These are phyloP conservation scores for Nymphaea thermarum DNA, from an alignment of 164 flowering plant species.

Conservation along the genomic window DNA sequence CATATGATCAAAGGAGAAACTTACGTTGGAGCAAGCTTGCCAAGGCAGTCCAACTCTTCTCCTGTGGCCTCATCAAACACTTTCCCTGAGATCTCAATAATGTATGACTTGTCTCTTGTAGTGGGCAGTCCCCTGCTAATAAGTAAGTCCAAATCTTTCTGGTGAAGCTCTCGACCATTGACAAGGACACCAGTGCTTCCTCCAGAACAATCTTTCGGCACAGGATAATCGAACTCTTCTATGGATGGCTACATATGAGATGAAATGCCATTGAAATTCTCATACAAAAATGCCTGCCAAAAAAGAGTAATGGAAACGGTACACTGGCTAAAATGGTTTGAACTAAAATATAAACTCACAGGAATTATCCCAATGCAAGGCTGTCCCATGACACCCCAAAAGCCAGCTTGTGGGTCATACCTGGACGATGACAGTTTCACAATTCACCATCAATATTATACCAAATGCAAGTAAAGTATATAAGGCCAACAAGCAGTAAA, in stretches of 20 bases:
- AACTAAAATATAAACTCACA: constrained; percentile 27
- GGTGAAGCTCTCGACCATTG: constrained; percentile 90
- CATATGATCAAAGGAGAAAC: constrained; percentile 6
- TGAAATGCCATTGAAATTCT: not conserved
- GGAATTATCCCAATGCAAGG: constrained; percentile 89
- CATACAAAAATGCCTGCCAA: not conserved
- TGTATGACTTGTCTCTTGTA: constrained; percentile 48
- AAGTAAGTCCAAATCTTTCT: constrained; percentile 77
- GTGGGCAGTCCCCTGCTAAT: constrained; percentile 71
- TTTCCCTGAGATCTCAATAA: constrained; percentile 68
- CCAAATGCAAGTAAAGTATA: no score
- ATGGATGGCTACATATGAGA: constrained; percentile 66
- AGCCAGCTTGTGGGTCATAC: constrained; percentile 90
- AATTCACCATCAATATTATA: not conserved
- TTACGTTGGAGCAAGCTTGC: constrained; percentile 98
- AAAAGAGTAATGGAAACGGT: not conserved
- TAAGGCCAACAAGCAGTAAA: no score
- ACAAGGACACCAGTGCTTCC: constrained; percentile 76
- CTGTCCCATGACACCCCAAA: constrained; percentile 89
- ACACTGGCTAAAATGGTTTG: not conserved
- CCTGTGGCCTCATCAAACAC: constrained; percentile 69
- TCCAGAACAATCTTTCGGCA: constrained; percentile 66
- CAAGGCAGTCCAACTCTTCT: constrained; percentile 72
- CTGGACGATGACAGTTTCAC: constrained; percentile 22
- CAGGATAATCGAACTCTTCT: constrained; percentile 68